Conservation (phyloP, 495 filamentous ascomycete species). For the Lophiostoma macrostomum region DNA sequence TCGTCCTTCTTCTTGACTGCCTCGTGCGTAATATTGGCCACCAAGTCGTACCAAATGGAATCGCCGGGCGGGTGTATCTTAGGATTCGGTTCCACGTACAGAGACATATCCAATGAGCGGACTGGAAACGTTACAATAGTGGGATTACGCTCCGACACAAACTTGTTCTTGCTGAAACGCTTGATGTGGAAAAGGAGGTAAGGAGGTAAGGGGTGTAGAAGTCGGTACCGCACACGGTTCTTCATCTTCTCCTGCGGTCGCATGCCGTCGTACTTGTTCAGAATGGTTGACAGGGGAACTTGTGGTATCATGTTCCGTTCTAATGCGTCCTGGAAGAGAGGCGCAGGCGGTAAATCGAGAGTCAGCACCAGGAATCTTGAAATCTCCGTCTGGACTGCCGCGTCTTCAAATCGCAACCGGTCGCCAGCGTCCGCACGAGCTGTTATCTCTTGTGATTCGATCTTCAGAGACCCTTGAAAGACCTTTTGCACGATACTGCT, state of each 20-base stretch:
- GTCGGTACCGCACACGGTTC: conserved; percentile 79
- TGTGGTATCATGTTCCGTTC: conserved; percentile 96
- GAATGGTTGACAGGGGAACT: conserved; percentile 80
- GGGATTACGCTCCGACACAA: conserved; percentile 90
- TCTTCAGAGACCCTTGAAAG: conserved; percentile 87
- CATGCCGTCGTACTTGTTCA: conserved; percentile 91
- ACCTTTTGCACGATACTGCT: conserved; percentile 81
- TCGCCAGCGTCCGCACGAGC: conserved; percentile 84
- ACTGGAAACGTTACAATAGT: conserved; percentile 96
- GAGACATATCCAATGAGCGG: conserved; percentile 76
- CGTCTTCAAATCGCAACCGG: conserved; percentile 90
- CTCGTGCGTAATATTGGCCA: conserved; percentile 93
- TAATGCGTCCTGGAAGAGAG: conserved; percentile 91
- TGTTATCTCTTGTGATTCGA: conserved; percentile 93
- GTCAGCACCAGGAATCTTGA: conserved; percentile 85
- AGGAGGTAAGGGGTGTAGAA: conserved; percentile 88
- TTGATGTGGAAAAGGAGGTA: conserved; percentile 95
- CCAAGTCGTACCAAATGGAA: conserved; percentile 92
- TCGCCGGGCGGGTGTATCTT: conserved; percentile 62
- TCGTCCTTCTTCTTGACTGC: conserved; percentile 73
- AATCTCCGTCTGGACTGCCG: conserved; percentile 72
- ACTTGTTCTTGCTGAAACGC: conserved; percentile 93
- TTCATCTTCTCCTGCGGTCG: conserved; percentile 83
- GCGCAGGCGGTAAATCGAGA: conserved; percentile 85
- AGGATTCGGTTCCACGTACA: conserved; percentile 79